Evolutionary conservation across 257 asterid genomes (phyloP).

Genomic region (Primulina huaijiensis): DNA sequence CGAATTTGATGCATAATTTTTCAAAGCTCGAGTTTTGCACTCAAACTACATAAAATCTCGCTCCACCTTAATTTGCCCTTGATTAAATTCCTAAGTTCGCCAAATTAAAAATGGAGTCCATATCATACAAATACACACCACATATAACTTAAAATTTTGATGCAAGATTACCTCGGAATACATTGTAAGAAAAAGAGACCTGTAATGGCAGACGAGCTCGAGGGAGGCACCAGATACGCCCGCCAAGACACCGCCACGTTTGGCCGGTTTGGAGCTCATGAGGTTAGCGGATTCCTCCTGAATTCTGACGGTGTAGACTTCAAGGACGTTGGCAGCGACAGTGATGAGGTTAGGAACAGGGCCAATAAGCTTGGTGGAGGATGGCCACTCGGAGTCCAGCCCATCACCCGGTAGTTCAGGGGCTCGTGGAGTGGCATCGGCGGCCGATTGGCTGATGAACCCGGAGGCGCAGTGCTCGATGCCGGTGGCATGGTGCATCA

Average conservation of each 20-base stretch:
- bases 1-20: too few species aligned
- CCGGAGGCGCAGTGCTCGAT: slow-evolving; percentile 89
- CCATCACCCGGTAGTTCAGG: slow-evolving; percentile 56
- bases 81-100: not conserved
- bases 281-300: slow-evolving; percentile 51
- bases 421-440: slow-evolving; percentile 50
- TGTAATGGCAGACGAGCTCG: slow-evolving; percentile 83
- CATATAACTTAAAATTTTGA: not conserved
- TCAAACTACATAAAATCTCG: not conserved
- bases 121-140: not conserved
- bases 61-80: not conserved
- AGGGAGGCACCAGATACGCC: slow-evolving; percentile 79
- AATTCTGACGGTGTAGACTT: slow-evolving; percentile 66
- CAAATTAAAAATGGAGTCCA: not conserved
- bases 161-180: not conserved
- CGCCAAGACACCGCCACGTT: slow-evolving; percentile 79
- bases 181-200: slow-evolving; percentile 37
- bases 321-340: slow-evolving; percentile 76
- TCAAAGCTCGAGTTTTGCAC: too few species aligned
- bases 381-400: slow-evolving; percentile 69
- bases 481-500: slow-evolving; percentile 93
- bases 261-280: slow-evolving; percentile 42
- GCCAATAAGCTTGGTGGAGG: slow-evolving; percentile 55
- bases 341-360: slow-evolving; percentile 78
- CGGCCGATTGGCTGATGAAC: slow-evolving; percentile 67